A percentile compares a stretch with the other conserved stretches of the same genome.
These are phyloP conservation scores for Sindora glabra DNA, from an alignment of 306 rosid genomes.

Conservation along the genomic window DNA sequence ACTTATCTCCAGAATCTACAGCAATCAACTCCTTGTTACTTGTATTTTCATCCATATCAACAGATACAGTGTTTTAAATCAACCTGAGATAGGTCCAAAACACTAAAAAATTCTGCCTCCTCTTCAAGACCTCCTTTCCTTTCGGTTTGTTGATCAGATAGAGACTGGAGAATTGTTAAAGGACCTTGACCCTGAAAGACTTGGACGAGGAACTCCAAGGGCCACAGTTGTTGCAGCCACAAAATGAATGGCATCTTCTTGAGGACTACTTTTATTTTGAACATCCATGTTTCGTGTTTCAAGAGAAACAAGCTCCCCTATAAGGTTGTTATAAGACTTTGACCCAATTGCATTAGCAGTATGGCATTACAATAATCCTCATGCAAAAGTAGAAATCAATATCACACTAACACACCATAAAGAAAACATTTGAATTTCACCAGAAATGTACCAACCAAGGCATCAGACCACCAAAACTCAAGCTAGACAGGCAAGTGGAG, in stretches of 20 bases:
- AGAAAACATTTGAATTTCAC: no score
- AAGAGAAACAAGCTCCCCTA: conserved; percentile 91
- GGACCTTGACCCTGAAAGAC: conserved; percentile 67
- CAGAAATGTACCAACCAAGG: background rate
- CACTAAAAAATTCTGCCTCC: conserved; percentile 70
- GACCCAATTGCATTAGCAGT: conserved; percentile 73
- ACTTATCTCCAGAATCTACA: conserved; percentile 35
- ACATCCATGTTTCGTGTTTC: conserved; percentile 55
- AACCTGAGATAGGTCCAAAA: conserved; percentile 56
- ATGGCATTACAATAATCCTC: conserved; percentile 53
- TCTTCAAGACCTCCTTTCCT: conserved; percentile 92
- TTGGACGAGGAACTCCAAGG: conserved; percentile 93
- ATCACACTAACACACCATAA: conserved; percentile 23
- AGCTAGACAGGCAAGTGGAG: no score
- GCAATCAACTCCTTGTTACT: conserved; percentile 14
- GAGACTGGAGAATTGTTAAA: conserved; percentile 69
- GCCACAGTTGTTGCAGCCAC: conserved; percentile 97
- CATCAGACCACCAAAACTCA: background rate
- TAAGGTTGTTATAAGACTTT: conserved; percentile 83
- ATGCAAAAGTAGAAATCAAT: conserved; percentile 10
- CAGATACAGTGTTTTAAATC: conserved; percentile 23
- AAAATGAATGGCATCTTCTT: conserved; percentile 91
- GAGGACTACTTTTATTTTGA: conserved; percentile 32
- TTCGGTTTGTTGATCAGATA: conserved; percentile 33
- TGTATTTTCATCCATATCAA: conserved; percentile 27